A percentile compares a stretch with the other conserved stretches of the same genome.
These are phyloP conservation scores for Leccinum ochraceum DNA, from an alignment of 768 basidiomycete species.

Conservation along the genomic window DNA sequence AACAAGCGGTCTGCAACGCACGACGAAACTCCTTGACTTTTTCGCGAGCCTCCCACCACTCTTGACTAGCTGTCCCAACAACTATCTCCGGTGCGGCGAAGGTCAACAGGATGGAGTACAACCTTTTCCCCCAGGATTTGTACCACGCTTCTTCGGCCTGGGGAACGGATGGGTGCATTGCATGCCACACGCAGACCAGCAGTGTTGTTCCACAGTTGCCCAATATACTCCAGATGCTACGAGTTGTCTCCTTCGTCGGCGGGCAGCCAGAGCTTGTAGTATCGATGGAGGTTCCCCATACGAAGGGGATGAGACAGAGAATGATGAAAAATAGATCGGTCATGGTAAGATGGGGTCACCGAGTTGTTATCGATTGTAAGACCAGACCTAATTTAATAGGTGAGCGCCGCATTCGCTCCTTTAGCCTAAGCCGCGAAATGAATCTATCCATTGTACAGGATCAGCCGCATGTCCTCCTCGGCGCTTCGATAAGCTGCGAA, in stretches of 20 bases:
- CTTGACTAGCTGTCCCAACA: background rate
- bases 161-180: background rate
- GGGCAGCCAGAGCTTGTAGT: background rate
- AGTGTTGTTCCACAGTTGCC: background rate
- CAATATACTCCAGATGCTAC: background rate
- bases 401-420: background rate
- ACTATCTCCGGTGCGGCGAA: background rate
- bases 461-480: background rate
- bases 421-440: background rate
- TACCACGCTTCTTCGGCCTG: background rate
- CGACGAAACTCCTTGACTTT: background rate
- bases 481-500: background rate
- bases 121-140: background rate
- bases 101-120: background rate
- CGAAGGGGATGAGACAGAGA: background rate
- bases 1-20: background rate
- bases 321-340: background rate
- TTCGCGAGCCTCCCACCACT: background rate
- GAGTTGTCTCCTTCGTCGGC: background rate
- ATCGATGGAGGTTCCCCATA: background rate
- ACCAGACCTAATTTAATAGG: background rate
- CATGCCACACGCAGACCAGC: background rate
- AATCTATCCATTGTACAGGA: background rate
- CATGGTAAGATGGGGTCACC: background rate
- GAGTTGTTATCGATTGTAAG: background rate